Conservation (phyloP, 2,329 filamentous ascomycete species). For the Neobulgaria alba region DNA sequence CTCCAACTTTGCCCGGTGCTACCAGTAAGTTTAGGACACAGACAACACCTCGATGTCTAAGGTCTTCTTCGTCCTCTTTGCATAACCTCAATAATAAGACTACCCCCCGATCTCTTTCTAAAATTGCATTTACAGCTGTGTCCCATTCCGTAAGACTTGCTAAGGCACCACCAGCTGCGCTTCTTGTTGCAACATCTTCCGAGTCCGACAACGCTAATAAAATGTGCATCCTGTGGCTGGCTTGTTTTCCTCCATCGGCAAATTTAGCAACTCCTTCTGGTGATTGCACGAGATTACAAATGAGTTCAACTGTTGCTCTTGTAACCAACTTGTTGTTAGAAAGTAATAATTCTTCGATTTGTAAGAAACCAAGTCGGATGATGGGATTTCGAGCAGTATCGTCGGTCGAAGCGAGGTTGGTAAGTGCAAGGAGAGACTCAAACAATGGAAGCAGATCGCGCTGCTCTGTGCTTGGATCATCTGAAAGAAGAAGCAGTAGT, state of each 20-base stretch:
- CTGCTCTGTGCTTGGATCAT: slow-evolving; percentile 52
- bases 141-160: slow-evolving; percentile 78
- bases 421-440: slow-evolving; percentile 83
- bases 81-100: slow-evolving; percentile 75
- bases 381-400: slow-evolving; percentile 55
- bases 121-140: slow-evolving; percentile 59
- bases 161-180: slow-evolving; percentile 79
- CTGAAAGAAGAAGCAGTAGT: slow-evolving; percentile 63
- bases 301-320: slow-evolving; percentile 76
- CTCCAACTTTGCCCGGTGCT: slow-evolving; percentile 57
- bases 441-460: slow-evolving; percentile 82
- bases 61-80: slow-evolving; percentile 58
- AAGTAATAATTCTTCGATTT: slow-evolving; percentile 76
- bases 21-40: slow-evolving; percentile 64
- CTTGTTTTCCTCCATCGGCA: slow-evolving; percentile 56
- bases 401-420: slow-evolving; percentile 81
- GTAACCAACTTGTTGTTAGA: slow-evolving; percentile 67
- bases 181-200: slow-evolving; percentile 69
- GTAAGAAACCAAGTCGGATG: slow-evolving; percentile 63
- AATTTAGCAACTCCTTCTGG: slow-evolving; percentile 61
- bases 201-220: slow-evolving; percentile 82
- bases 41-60: slow-evolving; percentile 67
- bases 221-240: slow-evolving; percentile 69
- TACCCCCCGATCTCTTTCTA: slow-evolving; percentile 64
- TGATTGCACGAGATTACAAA: slow-evolving; percentile 79